Evolutionary conservation across 176 grass and related monocot species (phyloP).

Genomic region (Phyllostachys edulis): DNA sequence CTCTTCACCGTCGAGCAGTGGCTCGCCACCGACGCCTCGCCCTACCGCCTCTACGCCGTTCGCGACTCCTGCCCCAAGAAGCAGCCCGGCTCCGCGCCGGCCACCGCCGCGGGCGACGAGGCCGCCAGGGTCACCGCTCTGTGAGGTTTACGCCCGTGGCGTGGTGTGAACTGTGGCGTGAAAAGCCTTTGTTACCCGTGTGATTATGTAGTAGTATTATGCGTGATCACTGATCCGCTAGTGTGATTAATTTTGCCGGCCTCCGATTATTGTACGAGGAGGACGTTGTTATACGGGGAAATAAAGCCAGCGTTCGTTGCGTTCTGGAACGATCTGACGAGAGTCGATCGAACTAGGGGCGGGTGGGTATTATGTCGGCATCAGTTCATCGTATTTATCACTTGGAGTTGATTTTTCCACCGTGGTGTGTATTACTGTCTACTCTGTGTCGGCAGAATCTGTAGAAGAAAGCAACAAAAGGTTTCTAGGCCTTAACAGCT

Average conservation of each 20-base stretch:
- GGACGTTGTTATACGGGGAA: background rate
- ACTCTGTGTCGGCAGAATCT: background rate
- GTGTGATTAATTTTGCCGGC: background rate
- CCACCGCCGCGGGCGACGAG: background rate
- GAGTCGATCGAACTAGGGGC: background rate
- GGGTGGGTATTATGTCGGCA: too few relatives aligned
- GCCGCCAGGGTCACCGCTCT: background rate
- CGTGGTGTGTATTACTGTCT: too few relatives aligned
- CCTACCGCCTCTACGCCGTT: constrained; percentile 56
- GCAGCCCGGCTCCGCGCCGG: background rate
- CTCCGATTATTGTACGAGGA: background rate
- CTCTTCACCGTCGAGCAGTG: constrained; percentile 91
- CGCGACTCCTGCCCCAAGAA: constrained; percentile 38
- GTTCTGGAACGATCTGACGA: background rate
- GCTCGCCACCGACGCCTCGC: constrained; percentile 74
- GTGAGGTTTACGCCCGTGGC: background rate
- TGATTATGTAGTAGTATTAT: background rate
- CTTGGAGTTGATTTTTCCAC: too few relatives aligned
- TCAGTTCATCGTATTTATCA: background rate
- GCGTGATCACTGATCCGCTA: background rate
- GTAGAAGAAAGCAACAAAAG: background rate
- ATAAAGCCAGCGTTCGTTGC: background rate
- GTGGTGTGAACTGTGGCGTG: background rate
- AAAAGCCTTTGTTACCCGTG: background rate
- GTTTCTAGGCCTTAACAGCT: background rate